Base-by-base conservation (phyloP, 1,284 basidiomycete genomes). In the Pseudozyma flocculosa region DNA sequence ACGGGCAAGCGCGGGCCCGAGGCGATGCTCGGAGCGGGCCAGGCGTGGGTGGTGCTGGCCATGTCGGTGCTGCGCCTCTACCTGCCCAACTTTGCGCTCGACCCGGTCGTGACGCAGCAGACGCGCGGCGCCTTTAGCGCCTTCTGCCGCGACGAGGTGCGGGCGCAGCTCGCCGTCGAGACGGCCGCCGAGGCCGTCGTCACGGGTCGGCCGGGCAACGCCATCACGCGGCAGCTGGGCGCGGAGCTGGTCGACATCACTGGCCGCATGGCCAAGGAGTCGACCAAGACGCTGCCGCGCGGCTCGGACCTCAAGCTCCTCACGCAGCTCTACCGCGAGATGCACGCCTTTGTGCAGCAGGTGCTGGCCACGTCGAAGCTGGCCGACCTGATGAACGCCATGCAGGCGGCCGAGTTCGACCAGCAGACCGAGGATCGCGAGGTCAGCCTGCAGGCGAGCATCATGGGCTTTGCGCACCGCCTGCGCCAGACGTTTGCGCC, bases 21-120 rank as follows among this genome's bases (percentile, higher is more conserved):
- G 62, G 62, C 34, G 44, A 14, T 3, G 38, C 4, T 50, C 45
- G 37, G 54, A 43, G 48, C 82, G 63, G 88, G 86, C 5, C 75
- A 78, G 49, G 84, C 80, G 42, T 95, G 87, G 86, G 80, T 92
- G 39, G 83, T 82, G 0, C 74, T 90, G 24, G 84, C 86, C 42
- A 81, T 81, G 26, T 69, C 84, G 46, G 78, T 89, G 26, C 73
- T 90, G 17, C 81, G 85, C 1, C 82, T 94, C n/a, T 89, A 88
- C 73, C 82, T 97, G 43, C 92, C 95, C 0, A 85, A 90, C 72
- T 81, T 87, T 4, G 91, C 93, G 1, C 80, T 97, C 48, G 95
- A 98, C 76, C 94, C 94, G 10, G 85, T 88, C 15, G 86, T 86
- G 18, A 83, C 88, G 30, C 83, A 86, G 45, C 82, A 82, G 41